Percentiles rank a stretch among this genome's conserved stretches.
Evolutionary conservation across 495 filamentous ascomycete species (phyloP).

Genomic region (Parachaetomium inaequale): DNA sequence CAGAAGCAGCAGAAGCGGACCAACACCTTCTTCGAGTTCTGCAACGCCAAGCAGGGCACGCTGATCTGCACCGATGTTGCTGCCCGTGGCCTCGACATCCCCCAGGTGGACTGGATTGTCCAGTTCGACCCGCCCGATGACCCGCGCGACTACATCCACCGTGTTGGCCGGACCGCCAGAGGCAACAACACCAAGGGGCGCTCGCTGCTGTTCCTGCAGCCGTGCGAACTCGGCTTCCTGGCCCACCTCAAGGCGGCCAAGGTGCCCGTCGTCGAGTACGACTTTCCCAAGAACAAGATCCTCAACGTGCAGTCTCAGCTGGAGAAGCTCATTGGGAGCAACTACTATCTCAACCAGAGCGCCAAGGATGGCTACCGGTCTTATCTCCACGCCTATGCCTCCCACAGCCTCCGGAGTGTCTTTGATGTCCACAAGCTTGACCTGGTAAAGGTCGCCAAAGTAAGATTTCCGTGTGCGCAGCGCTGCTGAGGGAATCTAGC

Average conservation of each 20-base stretch:
- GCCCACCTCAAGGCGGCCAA: constrained; percentile 86
- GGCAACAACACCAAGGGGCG: constrained; percentile 78
- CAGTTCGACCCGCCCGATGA: constrained; percentile 95
- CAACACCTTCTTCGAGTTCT: constrained; percentile 98
- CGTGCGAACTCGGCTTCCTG: constrained; percentile 87
- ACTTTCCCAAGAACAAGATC: constrained; percentile 88
- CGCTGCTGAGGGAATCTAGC: neutral
- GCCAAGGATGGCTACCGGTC: constrained; percentile 67
- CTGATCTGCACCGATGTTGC: constrained; percentile 97
- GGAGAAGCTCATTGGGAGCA: constrained; percentile 87
- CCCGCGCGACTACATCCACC: constrained; percentile 91
- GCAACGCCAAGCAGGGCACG: constrained; percentile 85
- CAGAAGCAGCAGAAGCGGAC: constrained; percentile 97
- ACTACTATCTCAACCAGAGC: constrained; percentile 93
- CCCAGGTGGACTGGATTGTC: constrained; percentile 90
- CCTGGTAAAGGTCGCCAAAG: constrained; percentile 84
- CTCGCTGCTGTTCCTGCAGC: constrained; percentile 87
- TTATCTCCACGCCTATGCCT: constrained; percentile 92
- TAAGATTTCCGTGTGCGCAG: constrained; percentile 3
- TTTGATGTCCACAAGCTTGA: constrained; percentile 95
- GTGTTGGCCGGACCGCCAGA: constrained; percentile 90
- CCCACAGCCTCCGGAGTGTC: constrained; percentile 81
- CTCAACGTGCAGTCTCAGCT: constrained; percentile 92
- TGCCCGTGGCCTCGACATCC: constrained; percentile 90
- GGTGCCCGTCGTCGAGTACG: constrained; percentile 93